Conservation (phyloP, 176 grass and related monocot genomes). For the Hordeum vulgare region DNA sequence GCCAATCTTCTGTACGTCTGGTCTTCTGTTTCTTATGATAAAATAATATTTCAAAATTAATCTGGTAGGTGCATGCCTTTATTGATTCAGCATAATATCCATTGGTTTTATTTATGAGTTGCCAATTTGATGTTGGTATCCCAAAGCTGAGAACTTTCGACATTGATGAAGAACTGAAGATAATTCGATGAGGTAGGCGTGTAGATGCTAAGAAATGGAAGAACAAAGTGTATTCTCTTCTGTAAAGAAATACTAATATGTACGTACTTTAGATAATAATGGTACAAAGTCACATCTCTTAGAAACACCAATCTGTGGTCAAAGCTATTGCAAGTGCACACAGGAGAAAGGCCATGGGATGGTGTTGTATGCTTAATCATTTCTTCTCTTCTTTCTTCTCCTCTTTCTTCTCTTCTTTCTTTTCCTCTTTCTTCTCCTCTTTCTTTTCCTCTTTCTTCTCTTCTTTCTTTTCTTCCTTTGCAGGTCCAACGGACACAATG, state of each 20-base stretch:
- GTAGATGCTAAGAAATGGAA: slow-evolving; percentile 6
- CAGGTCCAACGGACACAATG: slow-evolving; percentile 78
- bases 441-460: slow-evolving; percentile 74
- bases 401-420: slow-evolving; percentile 66
- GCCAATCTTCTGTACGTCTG: slow-evolving; percentile 11
- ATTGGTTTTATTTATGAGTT: slow-evolving; percentile 1
- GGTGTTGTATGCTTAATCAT: slow-evolving; percentile 1
- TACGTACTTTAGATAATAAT: neutral
- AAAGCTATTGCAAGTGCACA: slow-evolving; percentile 21
- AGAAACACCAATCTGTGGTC: neutral
- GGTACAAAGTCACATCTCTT: neutral
- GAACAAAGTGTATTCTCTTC: neutral
- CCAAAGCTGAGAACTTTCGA: neutral
- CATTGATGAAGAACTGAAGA: slow-evolving; percentile 17
- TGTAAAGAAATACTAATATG: neutral
- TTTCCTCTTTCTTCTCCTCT: slow-evolving; percentile 58
- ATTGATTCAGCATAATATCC: neutral
- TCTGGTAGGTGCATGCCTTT: neutral
- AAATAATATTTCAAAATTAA: neutral
- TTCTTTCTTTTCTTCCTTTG: slow-evolving; percentile 92
- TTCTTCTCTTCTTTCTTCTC: slow-evolving; percentile 61
- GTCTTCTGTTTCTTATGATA: neutral
- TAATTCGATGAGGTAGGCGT: neutral
- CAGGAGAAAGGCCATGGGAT: neutral
- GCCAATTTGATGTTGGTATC: slow-evolving; percentile 10